A percentile compares a stretch with the other conserved stretches of the same genome.
Evolutionary conservation across 116 monocot species (phyloP).

Genomic region (Zostera marina): DNA sequence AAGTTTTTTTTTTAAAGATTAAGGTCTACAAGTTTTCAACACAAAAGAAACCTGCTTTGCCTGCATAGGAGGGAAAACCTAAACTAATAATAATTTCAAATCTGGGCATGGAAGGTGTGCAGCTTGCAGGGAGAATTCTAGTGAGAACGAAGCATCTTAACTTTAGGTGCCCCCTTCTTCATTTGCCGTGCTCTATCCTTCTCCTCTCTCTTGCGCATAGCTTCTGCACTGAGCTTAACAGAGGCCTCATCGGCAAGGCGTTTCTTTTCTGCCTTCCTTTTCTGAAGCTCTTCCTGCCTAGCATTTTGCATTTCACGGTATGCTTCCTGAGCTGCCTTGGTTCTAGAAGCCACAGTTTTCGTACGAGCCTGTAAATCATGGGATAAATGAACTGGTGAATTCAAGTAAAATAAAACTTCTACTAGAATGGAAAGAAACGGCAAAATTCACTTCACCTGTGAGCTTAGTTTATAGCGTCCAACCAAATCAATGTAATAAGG

Average conservation of each 20-base stretch:
- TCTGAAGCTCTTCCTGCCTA: constrained; percentile 67
- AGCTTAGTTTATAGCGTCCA: constrained; percentile 87
- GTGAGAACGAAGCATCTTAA: constrained; percentile 57
- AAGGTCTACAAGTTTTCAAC: not conserved
- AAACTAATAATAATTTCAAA: too few species aligned
- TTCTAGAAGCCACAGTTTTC: constrained; percentile 64
- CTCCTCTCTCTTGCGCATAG: constrained; percentile 58
- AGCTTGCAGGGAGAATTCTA: not conserved
- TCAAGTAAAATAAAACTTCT: not conserved
- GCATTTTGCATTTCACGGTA: constrained; percentile 49
- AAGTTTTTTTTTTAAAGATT: too few species aligned
- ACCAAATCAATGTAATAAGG: constrained; percentile 87
- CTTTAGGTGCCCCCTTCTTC: constrained; percentile 65
- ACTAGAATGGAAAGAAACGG: not conserved
- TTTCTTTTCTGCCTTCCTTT: constrained; percentile 65
- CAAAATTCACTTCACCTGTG: constrained; percentile 27
- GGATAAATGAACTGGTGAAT: not conserved
- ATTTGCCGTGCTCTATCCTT: constrained; percentile 57
- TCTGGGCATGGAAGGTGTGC: too few species aligned
- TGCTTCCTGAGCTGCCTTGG: constrained; percentile 64
- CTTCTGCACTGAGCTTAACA: constrained; percentile 55
- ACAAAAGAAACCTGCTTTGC: not conserved
- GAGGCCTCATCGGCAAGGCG: constrained; percentile 58
- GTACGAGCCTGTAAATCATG: constrained; percentile 30
- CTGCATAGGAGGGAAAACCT: not conserved